Evolutionary conservation across 306 rosid species (phyloP).

Genomic region (Begonia loranthoides): DNA sequence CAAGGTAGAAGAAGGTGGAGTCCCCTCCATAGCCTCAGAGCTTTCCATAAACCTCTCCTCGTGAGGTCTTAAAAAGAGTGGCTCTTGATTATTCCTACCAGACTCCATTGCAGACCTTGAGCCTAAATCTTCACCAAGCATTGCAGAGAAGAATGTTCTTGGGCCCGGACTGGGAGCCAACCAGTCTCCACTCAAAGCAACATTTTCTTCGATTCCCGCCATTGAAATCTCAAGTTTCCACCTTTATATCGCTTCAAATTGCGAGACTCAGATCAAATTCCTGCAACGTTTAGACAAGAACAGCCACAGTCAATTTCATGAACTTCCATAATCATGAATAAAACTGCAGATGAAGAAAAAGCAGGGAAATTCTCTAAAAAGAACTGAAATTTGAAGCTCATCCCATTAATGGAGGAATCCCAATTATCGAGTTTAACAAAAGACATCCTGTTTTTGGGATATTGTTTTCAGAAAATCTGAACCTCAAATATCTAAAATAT

Average conservation of each 20-base stretch:
- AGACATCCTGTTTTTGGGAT: not conserved
- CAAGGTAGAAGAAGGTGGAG: too few species aligned
- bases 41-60: conserved; percentile 14
- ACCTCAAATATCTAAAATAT: too few species aligned
- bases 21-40: conserved; percentile 6
- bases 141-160: conserved; percentile 51
- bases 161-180: conserved; percentile 65
- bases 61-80: conserved; percentile 27
- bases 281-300: too few species aligned
- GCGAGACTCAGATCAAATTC: conserved; percentile 15
- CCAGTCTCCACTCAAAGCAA: conserved; percentile 61
- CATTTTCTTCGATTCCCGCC: conserved; percentile 78
- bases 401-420: not conserved
- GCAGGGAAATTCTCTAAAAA: not conserved
- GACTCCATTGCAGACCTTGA: conserved; percentile 31
- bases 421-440: not conserved
- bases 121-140: conserved; percentile 48
- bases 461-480: not conserved
- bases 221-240: conserved; percentile 12
- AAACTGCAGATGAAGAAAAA: not conserved
- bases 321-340: too few species aligned
- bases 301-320: too few species aligned
- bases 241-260: not conserved
- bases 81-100: conserved; percentile 29
- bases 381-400: not conserved